Percentiles rank a stretch among this genome's conserved stretches.
phyloP scores from a whole-genome alignment of 2,329 filamentous ascomycete genomes.

The Akanthomyces muscarius region DNA sequence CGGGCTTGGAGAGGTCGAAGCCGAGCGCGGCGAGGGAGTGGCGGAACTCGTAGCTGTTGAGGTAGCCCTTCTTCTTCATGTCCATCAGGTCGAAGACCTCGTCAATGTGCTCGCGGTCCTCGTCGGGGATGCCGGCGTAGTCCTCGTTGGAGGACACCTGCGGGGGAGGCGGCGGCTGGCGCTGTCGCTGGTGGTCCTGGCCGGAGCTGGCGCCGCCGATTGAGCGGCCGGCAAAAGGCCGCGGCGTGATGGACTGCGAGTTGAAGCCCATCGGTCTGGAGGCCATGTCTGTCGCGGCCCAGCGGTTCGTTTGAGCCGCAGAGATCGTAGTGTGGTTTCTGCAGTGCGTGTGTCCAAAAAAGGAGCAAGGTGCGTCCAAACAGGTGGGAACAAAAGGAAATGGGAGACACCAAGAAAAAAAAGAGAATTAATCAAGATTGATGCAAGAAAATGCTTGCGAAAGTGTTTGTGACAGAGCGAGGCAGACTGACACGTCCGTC shows the following conservation, averaged over 20 bases:
- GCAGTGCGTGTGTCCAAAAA: background rate
- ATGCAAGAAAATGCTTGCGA: background rate
- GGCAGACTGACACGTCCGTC: background rate
- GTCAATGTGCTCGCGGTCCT: constrained; percentile 88
- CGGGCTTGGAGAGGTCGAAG: constrained; percentile 83
- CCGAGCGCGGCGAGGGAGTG: constrained; percentile 94
- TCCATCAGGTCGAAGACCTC: constrained; percentile 96
- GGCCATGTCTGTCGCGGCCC: background rate
- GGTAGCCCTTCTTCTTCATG: constrained; percentile 86
- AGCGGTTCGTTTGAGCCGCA: background rate
- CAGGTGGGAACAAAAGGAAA: background rate
- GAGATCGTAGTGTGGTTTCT: background rate
- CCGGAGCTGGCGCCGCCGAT: constrained; percentile 25
- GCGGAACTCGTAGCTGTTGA: constrained; percentile 98
- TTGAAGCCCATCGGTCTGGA: constrained; percentile 29
- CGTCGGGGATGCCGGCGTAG: constrained; percentile 62
- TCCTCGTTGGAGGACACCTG: constrained; percentile 37
- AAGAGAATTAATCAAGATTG: constrained; percentile 1
- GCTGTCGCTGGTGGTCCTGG: constrained; percentile 30
- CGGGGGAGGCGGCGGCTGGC: constrained; percentile 27
- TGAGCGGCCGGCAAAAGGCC: constrained; percentile 34
- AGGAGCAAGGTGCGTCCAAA: background rate
- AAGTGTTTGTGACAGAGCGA: constrained; percentile 14
- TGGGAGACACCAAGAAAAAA: background rate
- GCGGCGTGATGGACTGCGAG: constrained; percentile 34